A percentile compares a stretch with the other conserved stretches of the same genome.
These are phyloP conservation scores for Fraxinus dipetala DNA, from an alignment of 305 asterid genomes.

Conservation along the genomic window DNA sequence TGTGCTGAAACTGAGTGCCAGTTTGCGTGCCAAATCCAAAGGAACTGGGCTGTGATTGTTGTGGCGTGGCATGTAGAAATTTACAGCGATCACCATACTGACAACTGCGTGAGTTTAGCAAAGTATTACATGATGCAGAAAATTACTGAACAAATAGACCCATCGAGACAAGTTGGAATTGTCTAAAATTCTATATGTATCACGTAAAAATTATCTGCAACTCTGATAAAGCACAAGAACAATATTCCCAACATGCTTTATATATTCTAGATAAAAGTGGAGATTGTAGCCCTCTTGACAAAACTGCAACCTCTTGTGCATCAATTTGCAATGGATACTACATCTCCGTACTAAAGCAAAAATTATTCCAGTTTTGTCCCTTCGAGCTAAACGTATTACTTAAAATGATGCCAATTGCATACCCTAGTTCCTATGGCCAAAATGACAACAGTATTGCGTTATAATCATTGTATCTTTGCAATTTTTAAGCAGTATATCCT, in stretches of 20 bases:
- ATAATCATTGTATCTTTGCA: not conserved
- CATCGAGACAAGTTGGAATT: constrained; percentile 1
- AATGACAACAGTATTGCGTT: not conserved
- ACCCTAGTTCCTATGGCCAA: not conserved
- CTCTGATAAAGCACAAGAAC: not conserved
- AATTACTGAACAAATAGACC: not conserved
- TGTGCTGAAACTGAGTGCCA: constrained; percentile 31
- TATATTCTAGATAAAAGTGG: not conserved
- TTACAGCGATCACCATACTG: constrained; percentile 71
- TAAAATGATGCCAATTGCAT: not conserved
- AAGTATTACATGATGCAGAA: constrained; percentile 22
- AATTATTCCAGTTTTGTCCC: constrained; percentile 2
- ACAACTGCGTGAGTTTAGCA: constrained; percentile 53
- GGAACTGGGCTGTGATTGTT: constrained; percentile 51
- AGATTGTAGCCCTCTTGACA: not conserved
- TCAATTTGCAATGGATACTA: not conserved
- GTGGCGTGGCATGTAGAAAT: constrained; percentile 61
- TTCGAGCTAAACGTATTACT: not conserved
- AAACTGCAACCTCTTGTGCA: not conserved
- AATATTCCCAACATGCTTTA: not conserved
- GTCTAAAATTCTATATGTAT: not conserved
- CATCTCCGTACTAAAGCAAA: not conserved
- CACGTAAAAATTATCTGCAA: not conserved
- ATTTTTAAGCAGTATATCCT: not conserved
- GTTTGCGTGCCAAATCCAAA: constrained; percentile 64